Evolutionary conservation across 2,329 filamentous ascomycete species (phyloP).

Genomic region (Arthrobotrys pseudoclavata): DNA sequence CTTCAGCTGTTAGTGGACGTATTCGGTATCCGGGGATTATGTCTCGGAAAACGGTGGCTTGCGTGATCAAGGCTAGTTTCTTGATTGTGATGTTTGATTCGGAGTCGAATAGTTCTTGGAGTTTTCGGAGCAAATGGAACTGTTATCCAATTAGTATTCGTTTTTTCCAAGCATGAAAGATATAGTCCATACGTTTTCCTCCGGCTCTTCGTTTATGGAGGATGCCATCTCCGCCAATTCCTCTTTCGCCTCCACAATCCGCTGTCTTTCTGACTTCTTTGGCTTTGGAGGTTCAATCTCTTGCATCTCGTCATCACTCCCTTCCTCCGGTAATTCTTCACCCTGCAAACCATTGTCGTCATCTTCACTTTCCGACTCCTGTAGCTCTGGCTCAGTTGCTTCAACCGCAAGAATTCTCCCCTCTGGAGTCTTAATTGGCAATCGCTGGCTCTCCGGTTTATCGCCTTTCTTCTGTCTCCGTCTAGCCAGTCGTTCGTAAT

Average conservation of each 20-base stretch:
- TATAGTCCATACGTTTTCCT: constrained; percentile 79
- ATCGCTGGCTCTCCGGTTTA: constrained; percentile 74
- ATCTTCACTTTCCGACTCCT: constrained; percentile 36
- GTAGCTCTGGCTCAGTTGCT: constrained; percentile 45
- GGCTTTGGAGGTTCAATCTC: constrained; percentile 71
- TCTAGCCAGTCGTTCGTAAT: constrained; percentile 53
- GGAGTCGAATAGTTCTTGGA: constrained; percentile 61
- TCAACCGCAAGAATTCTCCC: constrained; percentile 75
- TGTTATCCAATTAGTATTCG: constrained; percentile 13
- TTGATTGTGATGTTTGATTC: constrained; percentile 76
- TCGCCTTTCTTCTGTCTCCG: constrained; percentile 76
- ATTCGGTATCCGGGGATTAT: constrained; percentile 97
- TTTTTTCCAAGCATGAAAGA: neutral
- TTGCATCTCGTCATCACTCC: constrained; percentile 61
- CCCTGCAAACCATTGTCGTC: constrained; percentile 16
- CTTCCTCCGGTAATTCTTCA: constrained; percentile 22
- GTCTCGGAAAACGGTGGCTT: constrained; percentile 92
- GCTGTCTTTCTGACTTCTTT: constrained; percentile 79
- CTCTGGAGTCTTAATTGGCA: constrained; percentile 89
- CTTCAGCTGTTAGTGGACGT: constrained; percentile 81
- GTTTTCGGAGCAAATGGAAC: constrained; percentile 48
- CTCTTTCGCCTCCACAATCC: constrained; percentile 89
- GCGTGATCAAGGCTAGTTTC: constrained; percentile 87
- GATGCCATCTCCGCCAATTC: constrained; percentile 87
- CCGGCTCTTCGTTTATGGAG: constrained; percentile 88